A percentile compares a stretch with the other conserved stretches of the same genome.
These are phyloP conservation scores for Nicotiana obtusifolia DNA, from an alignment of 257 asterid genomes.

Conservation along the genomic window DNA sequence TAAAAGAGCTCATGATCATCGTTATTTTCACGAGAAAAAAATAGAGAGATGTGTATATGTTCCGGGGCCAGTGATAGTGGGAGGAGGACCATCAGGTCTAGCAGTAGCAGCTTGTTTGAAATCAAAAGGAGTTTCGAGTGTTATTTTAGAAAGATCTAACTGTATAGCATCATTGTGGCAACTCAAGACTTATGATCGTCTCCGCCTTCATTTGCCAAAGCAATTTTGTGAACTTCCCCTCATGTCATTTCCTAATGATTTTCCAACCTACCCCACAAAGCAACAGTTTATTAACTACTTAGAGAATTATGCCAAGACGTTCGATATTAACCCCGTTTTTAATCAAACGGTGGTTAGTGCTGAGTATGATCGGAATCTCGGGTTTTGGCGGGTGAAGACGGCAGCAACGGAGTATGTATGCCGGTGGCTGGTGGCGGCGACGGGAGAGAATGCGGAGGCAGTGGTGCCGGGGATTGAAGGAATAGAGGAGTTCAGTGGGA, in stretches of 20 bases:
- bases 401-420: conserved; percentile 34
- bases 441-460: conserved; percentile 85
- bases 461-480: conserved; percentile 55
- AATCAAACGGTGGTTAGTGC: conserved; percentile 43
- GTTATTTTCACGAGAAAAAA: conserved; percentile 1
- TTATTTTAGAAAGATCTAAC: conserved; percentile 58
- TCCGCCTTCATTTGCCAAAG: conserved; percentile 72
- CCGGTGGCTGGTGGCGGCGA: conserved; percentile 72
- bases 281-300: conserved; percentile 59
- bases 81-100: conserved; percentile 83
- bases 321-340: conserved; percentile 58
- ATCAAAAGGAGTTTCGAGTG: conserved; percentile 44
- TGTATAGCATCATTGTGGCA: conserved; percentile 88
- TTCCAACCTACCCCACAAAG: conserved; percentile 70
- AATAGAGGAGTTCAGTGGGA: conserved; percentile 40
- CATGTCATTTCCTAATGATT: conserved; percentile 59
- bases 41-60: conserved; percentile 26
- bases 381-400: conserved; percentile 53
- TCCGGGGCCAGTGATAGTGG: conserved; percentile 66
- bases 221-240: conserved; percentile 77
- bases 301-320: conserved; percentile 47
- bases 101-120: conserved; percentile 75
- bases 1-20: conserved; percentile 48
- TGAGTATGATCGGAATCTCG: conserved; percentile 32
- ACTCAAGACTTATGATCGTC: conserved; percentile 73